Evolutionary conservation across 1,284 basidiomycete species (phyloP), one percentile per base, ranked within the genome.

Genomic region (Cryptococcus jaspeensis): DNA sequence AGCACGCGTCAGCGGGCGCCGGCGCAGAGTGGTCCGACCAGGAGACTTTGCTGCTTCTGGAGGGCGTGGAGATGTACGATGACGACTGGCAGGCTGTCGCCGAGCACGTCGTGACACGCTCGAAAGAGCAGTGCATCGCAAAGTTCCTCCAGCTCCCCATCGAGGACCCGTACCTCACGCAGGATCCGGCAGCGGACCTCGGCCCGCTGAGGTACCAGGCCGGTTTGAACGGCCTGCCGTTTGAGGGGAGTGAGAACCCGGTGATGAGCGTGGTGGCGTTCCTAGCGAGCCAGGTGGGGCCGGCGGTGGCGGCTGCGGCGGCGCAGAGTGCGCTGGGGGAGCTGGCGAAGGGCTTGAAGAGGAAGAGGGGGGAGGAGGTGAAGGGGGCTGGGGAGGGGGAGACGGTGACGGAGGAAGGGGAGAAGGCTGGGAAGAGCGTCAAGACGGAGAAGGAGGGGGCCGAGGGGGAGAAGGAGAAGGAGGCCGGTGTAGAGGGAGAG

Each of bases 261-360:
- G 92, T 99, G 36, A 93, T 99, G 92, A 93, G 90, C 75, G 94
- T 99, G 23, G 93, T 99, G 13, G 91, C 95, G 1, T 98, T 98
- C 80, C 81, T 99, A 46, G 93, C 95, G 15, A 89, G 89, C 16
- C 92, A 95, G 1, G 90, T 99, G 6, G 87, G 86, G 16, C 92
- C 93, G 0, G 87, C 88, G 1, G 89, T 97, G 5, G 95, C 94
- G 0, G 89, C 92, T 0, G 92, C 94, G 55, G 94, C 92, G 0
- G 93, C 95, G 9, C 94, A 94, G 75, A 87, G 87, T 6, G 92
- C 92, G 0, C 79, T 98, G 47, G 89, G 81, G 15, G 81, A 83
- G 67, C 65, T 81, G 42, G 75, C 75, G 32, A 65, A 87, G 58
- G 86, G 87, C 45, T 80, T 95, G 46, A 88, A 86, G 55, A 82